These are phyloP conservation scores for Dictyostelium capitatum DNA, from an alignment of 78 protist genomes.

Conservation along the genomic window DNA sequence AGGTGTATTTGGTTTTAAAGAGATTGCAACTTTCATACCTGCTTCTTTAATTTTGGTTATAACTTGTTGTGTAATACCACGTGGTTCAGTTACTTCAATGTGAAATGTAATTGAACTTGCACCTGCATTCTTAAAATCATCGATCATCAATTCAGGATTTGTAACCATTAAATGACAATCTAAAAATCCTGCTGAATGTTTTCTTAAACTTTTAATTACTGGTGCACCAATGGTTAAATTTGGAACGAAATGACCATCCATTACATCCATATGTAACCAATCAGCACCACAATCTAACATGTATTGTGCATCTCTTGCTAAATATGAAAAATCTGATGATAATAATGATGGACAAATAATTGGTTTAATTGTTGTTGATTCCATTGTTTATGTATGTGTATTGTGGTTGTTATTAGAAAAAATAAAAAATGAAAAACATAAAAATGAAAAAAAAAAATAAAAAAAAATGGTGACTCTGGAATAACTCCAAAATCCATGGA, in stretches of 20 bases:
- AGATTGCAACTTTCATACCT: conserved; percentile 95
- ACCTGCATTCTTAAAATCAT: conserved; percentile 92
- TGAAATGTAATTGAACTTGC: conserved; percentile 96
- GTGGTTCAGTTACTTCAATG: conserved; percentile 89
- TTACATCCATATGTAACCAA: conserved; percentile 98
- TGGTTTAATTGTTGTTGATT: conserved; percentile 16
- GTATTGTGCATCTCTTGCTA: conserved; percentile 87
- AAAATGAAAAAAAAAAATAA: no score
- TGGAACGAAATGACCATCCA: conserved; percentile 98
- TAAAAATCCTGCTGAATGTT: conserved; percentile 91
- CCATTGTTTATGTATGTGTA: no score
- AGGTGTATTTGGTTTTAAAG: conserved; percentile 97
- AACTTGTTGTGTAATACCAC: conserved; percentile 45
- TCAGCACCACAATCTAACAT: conserved; percentile 91
- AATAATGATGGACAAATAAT: conserved; percentile 95
- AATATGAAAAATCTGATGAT: conserved; percentile 89
- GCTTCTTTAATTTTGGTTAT: conserved; percentile 67
- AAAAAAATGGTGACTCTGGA: no score
- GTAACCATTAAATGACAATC: conserved; percentile 99
- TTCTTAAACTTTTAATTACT: conserved; percentile 93
- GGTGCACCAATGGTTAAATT: conserved; percentile 97
- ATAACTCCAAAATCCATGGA: no score
- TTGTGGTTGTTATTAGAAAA: no score
- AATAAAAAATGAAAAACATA: no score
- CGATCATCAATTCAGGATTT: conserved; percentile 94